phyloP scores from a whole-genome alignment of 2,329 filamentous ascomycete species.

The Parastagonospora avenae region DNA sequence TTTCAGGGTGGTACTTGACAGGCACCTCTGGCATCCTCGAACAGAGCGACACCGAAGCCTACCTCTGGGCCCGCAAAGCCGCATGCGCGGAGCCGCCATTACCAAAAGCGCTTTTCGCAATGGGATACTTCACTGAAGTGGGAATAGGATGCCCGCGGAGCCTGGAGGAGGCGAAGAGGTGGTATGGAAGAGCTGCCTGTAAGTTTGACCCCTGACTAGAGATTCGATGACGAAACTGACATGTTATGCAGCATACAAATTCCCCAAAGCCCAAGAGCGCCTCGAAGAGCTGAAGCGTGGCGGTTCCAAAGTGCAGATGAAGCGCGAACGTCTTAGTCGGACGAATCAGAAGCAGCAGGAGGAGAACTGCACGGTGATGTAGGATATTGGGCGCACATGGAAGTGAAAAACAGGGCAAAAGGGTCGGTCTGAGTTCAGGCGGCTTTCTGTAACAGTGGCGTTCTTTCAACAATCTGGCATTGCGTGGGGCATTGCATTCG shows the following conservation, averaged over 20 bases:
- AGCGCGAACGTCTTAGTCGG: constrained; percentile 78
- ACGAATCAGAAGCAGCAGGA: constrained; percentile 85
- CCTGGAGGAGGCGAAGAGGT: constrained; percentile 92
- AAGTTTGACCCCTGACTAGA: constrained; percentile 52
- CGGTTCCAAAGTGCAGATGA: constrained; percentile 73
- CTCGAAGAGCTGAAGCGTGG: constrained; percentile 89
- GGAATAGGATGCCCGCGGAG: constrained; percentile 88
- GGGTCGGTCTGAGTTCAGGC: neutral
- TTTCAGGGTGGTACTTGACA: constrained; percentile 81
- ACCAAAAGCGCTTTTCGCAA: constrained; percentile 94
- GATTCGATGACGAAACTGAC: constrained; percentile 16
- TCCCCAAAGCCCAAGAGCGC: constrained; percentile 88
- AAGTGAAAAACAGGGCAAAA: too few species aligned
- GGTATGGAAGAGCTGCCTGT: constrained; percentile 98
- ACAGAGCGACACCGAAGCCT: constrained; percentile 94
- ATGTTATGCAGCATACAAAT: constrained; percentile 77
- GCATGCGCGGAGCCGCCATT: constrained; percentile 76
- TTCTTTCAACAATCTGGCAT: neutral
- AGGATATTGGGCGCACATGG: neutral
- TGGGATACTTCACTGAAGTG: constrained; percentile 96
- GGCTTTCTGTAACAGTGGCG: neutral
- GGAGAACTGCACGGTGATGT: constrained; percentile 88
- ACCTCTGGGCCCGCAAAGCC: constrained; percentile 94
- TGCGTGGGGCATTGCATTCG: neutral
- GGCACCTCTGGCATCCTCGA: constrained; percentile 84